Evolutionary conservation across 768 basidiomycete genomes (phyloP), one percentile per base, ranked within the genome.

Genomic region (Lactarius sp.): DNA sequence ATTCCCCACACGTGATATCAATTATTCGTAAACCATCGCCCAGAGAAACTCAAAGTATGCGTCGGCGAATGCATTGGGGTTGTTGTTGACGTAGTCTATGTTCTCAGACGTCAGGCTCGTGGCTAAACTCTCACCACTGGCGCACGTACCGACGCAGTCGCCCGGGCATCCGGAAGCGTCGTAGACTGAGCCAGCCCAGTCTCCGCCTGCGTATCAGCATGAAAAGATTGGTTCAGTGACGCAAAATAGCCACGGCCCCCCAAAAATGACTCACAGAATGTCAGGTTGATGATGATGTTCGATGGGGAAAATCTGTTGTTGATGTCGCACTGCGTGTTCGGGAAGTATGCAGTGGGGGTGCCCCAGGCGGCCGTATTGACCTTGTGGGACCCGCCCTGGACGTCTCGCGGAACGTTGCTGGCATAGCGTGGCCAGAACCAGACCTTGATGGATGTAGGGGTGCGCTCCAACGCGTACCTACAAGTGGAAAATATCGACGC

Each of bases 11-110:
- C 20, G 16, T 27, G 12, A 12, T 9, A 18, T 10, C 7, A 50
- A 31, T 67, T 71, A 79, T 33, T 70, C 74, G 72, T 83, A 85
- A 36, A 84, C 74, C 62, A 79, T 81, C 58, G 90, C 73, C 55
- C 80, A 82, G 52, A 80, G 78, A 71, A 92, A 80, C 50, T 88
- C 83, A 75, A 88, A 92, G 77, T 84, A 90, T 0, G 90, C 87
- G 37, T 87, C 76, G 10, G 68, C 66, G 74, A 91, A 91, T 12
- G 85, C 85, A 3, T 74, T 72, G 1, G 90, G 90, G 69, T 88
- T 85, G 64, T 81, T 80, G 75, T 84, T 79, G 67, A 88, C 86
- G 67, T 76, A 87, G 65, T 83, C 85, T 87, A 62, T 13, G 47
- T n/a, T 52, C 14, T 55, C 16, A 50, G 52, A 13, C 33, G 78